Conservation (phyloP, 1,284 basidiomycete species). For the Kalmanozyma brasiliensis region DNA sequence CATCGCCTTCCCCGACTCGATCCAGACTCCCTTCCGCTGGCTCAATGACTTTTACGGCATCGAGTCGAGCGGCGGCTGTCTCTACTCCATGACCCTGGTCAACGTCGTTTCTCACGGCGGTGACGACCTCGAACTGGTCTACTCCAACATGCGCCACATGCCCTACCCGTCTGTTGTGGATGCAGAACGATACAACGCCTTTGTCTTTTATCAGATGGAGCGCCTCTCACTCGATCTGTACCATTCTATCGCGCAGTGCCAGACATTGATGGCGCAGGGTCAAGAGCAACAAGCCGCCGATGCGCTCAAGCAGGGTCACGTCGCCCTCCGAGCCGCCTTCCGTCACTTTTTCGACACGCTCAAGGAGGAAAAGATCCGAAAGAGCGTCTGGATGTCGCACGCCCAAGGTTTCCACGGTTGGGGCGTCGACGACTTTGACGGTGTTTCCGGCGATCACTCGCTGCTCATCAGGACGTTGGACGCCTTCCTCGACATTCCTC, state of each 20-base stretch:
- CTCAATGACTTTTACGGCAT: constrained; percentile 49
- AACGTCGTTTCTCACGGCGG: constrained; percentile 21
- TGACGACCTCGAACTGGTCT: constrained; percentile 25
- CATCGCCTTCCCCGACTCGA: constrained; percentile 25
- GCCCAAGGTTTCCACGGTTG: constrained; percentile 50
- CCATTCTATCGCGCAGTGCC: constrained; percentile 34
- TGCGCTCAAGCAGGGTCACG: constrained; percentile 34
- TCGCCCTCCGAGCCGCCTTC: constrained; percentile 42
- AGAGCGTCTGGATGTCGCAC: constrained; percentile 50
- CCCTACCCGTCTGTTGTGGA: constrained; percentile 27
- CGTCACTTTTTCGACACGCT: constrained; percentile 45
- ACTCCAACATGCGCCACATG: constrained; percentile 53
- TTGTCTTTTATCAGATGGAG: constrained; percentile 52
- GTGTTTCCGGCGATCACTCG: constrained; percentile 47
- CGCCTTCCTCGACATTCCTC: constrained; percentile 39
- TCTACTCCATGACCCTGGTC: constrained; percentile 48
- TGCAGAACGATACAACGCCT: constrained; percentile 44
- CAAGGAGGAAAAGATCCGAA: constrained; percentile 46
- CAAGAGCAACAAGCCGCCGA: constrained; percentile 33
- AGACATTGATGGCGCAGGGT: constrained; percentile 20
- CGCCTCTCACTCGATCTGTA: constrained; percentile 32
- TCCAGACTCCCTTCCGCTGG: constrained; percentile 34
- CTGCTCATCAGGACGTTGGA: constrained; percentile 41
- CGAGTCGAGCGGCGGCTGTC: constrained; percentile 42
- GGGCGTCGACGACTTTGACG: constrained; percentile 47